Base-by-base conservation (phyloP, 2,329 filamentous ascomycete species). In the Fusarium liriodendri region DNA sequence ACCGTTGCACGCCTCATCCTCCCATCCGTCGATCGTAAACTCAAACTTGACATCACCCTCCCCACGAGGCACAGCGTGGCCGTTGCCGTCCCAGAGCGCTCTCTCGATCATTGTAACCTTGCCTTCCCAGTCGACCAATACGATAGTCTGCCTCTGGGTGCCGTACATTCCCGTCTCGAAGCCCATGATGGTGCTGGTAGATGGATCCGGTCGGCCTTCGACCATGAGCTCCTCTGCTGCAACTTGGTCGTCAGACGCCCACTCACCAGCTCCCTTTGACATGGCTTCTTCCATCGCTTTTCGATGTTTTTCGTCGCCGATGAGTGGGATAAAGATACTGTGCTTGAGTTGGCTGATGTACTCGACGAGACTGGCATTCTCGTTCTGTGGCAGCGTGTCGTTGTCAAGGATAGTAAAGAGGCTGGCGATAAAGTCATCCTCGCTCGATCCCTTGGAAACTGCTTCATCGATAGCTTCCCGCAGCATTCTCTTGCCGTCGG, bases 161-260 rank as follows among this genome's bases (percentile, higher is more conserved):
- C 90, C 90, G 75, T 92, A 92, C 72, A 90, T 83, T 2, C 90
- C 90, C 6, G 86, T 88, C 78, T 88, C 87, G 73, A 89, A 90
- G 2, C 84, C 85, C 50, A 81, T 85, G 18, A 73, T 69, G 0
- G 71, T 66, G 27, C 66, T 79, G 64, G 72, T 79, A 35, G 78
- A 76, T 9, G 82, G 77, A 18, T 85, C 84, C 2, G 85, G 84
- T 29, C 81, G 80, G 57, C 84, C 79, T 47, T 83, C 80, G 5
- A 79, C 76, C 37, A 83, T 62, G 75, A 80, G 78, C 62, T 81
- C 80, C 52, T 84, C 83, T 6, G 82, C 82, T 6, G 81, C 79
- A 64, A 77, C 81, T 60, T 81, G 77, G 37, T 85, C 82, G 25
- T 85, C 82, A 11, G 83, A 81, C 10, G 84, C 83, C 69, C 83